Conservation (phyloP, 2,329 filamentous ascomycete genomes). For the Pseudogymnoascus sp. region DNA sequence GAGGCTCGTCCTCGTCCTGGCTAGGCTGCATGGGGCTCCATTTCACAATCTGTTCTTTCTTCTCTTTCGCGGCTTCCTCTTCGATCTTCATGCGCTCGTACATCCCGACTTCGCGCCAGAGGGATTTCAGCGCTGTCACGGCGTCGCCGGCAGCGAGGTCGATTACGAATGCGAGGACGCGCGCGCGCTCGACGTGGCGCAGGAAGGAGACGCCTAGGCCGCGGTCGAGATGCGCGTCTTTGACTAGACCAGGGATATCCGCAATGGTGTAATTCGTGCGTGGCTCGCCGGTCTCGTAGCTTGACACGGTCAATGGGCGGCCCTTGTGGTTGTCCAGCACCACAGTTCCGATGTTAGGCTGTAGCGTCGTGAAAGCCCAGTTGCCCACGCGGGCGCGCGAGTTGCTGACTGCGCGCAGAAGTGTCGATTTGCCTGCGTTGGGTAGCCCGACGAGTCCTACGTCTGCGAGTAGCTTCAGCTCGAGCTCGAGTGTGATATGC, state of each 20-base stretch:
- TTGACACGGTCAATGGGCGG: constrained; percentile 49
- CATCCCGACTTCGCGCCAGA: constrained; percentile 86
- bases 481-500: constrained; percentile 73
- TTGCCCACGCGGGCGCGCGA: constrained; percentile 83
- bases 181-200: constrained; percentile 87
- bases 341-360: constrained; percentile 93
- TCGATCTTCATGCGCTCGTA: constrained; percentile 67
- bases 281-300: constrained; percentile 43
- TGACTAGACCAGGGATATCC: constrained; percentile 89
- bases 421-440: constrained; percentile 92
- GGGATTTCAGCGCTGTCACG: constrained; percentile 66
- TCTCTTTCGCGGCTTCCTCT: constrained; percentile 60
- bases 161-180: constrained; percentile 87
- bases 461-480: constrained; percentile 91
- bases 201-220: constrained; percentile 89
- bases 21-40: constrained; percentile 45
- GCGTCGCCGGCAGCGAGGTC: constrained; percentile 78
- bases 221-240: constrained; percentile 85
- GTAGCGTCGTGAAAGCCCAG: constrained; percentile 95
- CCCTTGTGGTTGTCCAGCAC: constrained; percentile 83
- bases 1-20: constrained; percentile 30
- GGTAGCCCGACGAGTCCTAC: constrained; percentile 90
- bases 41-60: constrained; percentile 45
- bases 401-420: constrained; percentile 80
- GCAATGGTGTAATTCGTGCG: constrained; percentile 86